Evolutionary conservation across 352 stramenopile species (phyloP).

Genomic region (Globisporangium parvum): DNA sequence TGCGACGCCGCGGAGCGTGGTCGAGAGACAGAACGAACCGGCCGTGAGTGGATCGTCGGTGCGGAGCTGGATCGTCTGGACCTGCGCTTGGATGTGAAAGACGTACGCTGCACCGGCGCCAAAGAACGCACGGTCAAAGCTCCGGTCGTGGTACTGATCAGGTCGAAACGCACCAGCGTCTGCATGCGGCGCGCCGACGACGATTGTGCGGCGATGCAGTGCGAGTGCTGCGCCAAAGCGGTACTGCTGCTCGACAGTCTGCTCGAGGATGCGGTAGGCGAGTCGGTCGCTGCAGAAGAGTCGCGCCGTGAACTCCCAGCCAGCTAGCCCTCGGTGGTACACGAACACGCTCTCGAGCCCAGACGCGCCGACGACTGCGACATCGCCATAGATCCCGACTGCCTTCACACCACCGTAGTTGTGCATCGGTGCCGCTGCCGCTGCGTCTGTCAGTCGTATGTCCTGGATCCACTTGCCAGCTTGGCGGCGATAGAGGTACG

Average conservation of each 20-base stretch:
- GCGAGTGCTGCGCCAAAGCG: slow-evolving; percentile 84
- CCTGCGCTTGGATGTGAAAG: slow-evolving; percentile 72
- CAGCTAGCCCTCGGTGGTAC: slow-evolving; percentile 46
- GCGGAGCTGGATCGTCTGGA: slow-evolving; percentile 51
- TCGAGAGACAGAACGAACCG: slow-evolving; percentile 73
- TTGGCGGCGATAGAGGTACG: slow-evolving; percentile 42
- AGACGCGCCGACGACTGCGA: slow-evolving; percentile 87
- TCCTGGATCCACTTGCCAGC: slow-evolving; percentile 42
- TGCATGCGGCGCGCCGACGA: slow-evolving; percentile 85
- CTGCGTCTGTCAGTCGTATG: slow-evolving; percentile 29
- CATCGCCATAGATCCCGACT: slow-evolving; percentile 79
- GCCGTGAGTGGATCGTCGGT: slow-evolving; percentile 53
- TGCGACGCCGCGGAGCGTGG: slow-evolving; percentile 48
- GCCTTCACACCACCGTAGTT: slow-evolving; percentile 60
- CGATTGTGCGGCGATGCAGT: slow-evolving; percentile 80
- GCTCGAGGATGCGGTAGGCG: slow-evolving; percentile 73
- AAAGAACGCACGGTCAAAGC: slow-evolving; percentile 59
- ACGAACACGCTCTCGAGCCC: slow-evolving; percentile 61
- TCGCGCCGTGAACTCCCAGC: slow-evolving; percentile 47
- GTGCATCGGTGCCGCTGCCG: slow-evolving; percentile 35
- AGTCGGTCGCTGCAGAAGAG: slow-evolving; percentile 80
- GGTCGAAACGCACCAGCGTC: slow-evolving; percentile 60
- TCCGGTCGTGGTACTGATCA: slow-evolving; percentile 45
- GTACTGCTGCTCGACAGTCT: slow-evolving; percentile 77
- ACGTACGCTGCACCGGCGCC: slow-evolving; percentile 69